Evolutionary conservation across 225 moss, liverwort and hornwort species (phyloP).

Genomic region (Polytrichum formosum): DNA sequence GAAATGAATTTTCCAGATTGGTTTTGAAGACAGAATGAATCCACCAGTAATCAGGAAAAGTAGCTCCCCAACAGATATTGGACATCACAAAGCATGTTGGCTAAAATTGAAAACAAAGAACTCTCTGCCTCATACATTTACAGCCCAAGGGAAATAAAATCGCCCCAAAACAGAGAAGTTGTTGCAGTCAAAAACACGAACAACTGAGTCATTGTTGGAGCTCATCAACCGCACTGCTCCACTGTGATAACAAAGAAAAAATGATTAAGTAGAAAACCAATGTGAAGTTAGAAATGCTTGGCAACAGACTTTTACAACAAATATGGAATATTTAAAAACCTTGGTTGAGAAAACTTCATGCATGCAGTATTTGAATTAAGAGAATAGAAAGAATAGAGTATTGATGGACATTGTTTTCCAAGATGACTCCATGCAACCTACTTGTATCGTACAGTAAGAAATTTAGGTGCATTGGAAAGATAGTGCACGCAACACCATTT

Average conservation of each 20-base stretch:
- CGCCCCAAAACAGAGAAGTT: constrained; percentile 70
- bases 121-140: constrained; percentile 53
- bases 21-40: background rate
- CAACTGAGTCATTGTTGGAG: constrained; percentile 94
- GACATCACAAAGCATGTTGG: background rate
- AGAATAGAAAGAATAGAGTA: too few relatives aligned
- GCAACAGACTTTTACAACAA: too few relatives aligned
- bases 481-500: too few relatives aligned
- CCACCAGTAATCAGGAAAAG: background rate
- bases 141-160: constrained; percentile 88
- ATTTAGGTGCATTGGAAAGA: too few relatives aligned
- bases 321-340: too few relatives aligned
- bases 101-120: background rate
- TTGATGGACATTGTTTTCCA: too few relatives aligned
- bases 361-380: too few relatives aligned
- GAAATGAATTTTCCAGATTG: background rate
- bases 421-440: too few relatives aligned
- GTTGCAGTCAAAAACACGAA: constrained; percentile 91
- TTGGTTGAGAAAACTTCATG: too few relatives aligned
- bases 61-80: background rate
- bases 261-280: too few relatives aligned
- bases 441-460: too few relatives aligned
- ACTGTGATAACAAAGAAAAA: constrained; percentile 30
- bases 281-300: too few relatives aligned
- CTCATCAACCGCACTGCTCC: constrained; percentile 87